Evolutionary conservation across 192 early-diverging fungal genomes (phyloP).

Genomic region (Obelidium mucronatum): DNA sequence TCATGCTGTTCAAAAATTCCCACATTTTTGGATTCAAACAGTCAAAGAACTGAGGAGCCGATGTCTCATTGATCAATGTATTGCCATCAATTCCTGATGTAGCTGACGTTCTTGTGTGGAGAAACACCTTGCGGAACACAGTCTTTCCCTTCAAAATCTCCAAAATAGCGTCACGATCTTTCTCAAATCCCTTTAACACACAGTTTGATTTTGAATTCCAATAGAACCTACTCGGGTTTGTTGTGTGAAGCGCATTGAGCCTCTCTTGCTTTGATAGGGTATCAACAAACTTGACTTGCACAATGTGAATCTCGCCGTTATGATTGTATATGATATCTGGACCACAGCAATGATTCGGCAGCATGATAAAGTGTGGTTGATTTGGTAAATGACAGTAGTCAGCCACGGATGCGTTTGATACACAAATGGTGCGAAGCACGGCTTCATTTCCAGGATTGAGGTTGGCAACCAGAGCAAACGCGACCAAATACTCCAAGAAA

Average conservation of each 20-base stretch:
- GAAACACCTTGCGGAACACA: constrained; percentile 30
- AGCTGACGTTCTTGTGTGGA: constrained; percentile 31
- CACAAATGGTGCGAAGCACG: neutral
- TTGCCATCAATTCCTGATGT: constrained; percentile 32
- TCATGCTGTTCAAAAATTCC: constrained; percentile 39
- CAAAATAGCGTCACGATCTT: neutral
- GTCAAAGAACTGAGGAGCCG: constrained; percentile 42
- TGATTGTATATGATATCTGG: constrained; percentile 47
- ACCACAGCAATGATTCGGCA: constrained; percentile 45
- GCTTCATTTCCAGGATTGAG: constrained; percentile 7
- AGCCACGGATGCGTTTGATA: constrained; percentile 1
- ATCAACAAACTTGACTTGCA: constrained; percentile 45
- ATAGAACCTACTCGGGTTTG: constrained; percentile 38
- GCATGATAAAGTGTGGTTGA: constrained; percentile 38
- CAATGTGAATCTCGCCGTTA: constrained; percentile 35
- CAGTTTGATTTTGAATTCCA: constrained; percentile 25
- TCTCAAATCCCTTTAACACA: constrained; percentile 36
- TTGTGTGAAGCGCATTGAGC: constrained; percentile 41
- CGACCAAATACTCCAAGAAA: constrained; percentile 46
- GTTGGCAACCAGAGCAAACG: constrained; percentile 42
- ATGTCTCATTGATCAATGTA: constrained; percentile 14
- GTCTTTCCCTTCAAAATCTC: constrained; percentile 13
- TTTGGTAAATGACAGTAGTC: too few relatives aligned
- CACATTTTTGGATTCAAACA: constrained; percentile 29
- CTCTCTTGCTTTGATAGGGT: constrained; percentile 39